These are phyloP conservation scores for Solanum stenotomum DNA, from an alignment of 257 asterid species.

Conservation along the genomic window DNA sequence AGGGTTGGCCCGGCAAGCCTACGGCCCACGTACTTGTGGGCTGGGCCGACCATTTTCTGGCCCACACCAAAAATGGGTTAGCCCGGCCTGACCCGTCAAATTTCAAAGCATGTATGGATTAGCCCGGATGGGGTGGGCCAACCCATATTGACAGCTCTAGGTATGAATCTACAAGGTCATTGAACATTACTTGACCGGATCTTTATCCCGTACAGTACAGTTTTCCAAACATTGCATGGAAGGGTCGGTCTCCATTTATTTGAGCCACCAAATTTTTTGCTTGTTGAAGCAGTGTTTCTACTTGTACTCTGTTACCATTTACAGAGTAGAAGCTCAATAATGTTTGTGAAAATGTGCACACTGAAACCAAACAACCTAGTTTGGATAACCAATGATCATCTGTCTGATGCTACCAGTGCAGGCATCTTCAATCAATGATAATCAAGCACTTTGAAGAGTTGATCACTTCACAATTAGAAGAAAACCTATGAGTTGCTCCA, in stretches of 20 bases:
- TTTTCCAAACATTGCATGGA: not conserved
- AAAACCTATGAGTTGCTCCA: not conserved
- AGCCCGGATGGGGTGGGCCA: no score
- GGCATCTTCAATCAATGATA: not conserved
- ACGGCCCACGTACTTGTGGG: no score
- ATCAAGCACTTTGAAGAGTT: not conserved
- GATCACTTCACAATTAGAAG: not conserved
- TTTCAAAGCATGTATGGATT: no score
- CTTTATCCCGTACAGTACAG: not conserved
- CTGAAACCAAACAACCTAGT: not conserved
- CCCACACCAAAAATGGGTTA: no score
- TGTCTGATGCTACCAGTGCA: not conserved
- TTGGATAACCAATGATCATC: not conserved
- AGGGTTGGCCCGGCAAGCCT: no score
- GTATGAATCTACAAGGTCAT: no score
- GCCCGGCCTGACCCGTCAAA: no score
- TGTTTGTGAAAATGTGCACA: not conserved
- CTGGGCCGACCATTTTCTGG: no score
- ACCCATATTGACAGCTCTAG: no score
- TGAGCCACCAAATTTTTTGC: not conserved
- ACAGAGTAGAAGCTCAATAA: not conserved
- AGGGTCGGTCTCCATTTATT: not conserved
- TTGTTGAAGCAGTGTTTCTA: not conserved
- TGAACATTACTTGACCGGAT: no score
- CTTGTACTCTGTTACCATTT: not conserved